Evolutionary conservation across 2,329 filamentous ascomycete species (phyloP).

Genomic region (Orbilia ellipsospora): DNA sequence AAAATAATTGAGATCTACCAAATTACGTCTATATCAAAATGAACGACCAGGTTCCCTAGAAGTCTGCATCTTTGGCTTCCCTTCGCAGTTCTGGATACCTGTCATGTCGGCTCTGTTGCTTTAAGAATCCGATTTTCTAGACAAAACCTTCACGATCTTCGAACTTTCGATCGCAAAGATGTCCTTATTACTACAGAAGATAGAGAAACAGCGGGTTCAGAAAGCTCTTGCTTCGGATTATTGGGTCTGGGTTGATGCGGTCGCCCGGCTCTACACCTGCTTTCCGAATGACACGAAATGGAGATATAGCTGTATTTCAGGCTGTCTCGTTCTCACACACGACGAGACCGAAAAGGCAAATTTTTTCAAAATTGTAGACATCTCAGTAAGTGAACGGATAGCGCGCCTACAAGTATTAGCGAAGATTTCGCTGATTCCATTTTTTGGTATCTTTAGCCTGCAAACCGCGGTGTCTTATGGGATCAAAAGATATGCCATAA

Average conservation of each 20-base stretch:
- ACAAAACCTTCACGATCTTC: too few species aligned
- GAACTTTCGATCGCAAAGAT: neutral
- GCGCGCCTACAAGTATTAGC: neutral
- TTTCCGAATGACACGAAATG: neutral
- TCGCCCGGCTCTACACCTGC: neutral
- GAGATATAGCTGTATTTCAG: neutral
- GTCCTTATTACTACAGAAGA: neutral
- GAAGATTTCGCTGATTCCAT: neutral
- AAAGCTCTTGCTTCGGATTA: neutral
- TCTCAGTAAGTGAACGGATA: neutral
- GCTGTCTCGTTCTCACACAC: neutral
- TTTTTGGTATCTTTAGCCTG: neutral
- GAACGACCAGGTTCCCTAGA: too few species aligned
- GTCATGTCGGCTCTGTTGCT: too few species aligned
- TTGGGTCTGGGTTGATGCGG: neutral
- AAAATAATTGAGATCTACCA: too few species aligned
- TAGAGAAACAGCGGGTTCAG: neutral
- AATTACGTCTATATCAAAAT: too few species aligned
- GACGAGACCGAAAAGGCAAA: neutral
- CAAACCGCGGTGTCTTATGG: conserved; percentile 86
- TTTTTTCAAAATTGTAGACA: conserved; percentile 9
- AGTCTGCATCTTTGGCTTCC: too few species aligned
- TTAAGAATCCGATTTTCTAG: too few species aligned
- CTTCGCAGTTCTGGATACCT: too few species aligned
- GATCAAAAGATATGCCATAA: conserved; percentile 97